Conservation (phyloP, 768 basidiomycete genomes). For the Mycena crocata region DNA sequence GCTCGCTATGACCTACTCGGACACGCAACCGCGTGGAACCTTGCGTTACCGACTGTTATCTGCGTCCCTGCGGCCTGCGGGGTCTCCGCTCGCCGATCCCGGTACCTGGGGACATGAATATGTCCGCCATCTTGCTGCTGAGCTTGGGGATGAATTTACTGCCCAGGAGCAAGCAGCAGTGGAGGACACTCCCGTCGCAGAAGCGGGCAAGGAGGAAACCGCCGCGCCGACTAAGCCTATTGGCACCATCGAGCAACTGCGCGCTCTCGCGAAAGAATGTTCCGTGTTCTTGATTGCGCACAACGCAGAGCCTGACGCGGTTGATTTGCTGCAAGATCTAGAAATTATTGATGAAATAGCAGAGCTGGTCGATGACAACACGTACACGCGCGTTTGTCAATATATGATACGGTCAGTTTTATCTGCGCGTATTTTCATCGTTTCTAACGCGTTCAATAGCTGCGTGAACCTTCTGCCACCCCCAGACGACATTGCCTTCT, state of each 20-base stretch:
- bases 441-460: slow-evolving; percentile 48
- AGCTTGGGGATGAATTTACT: slow-evolving; percentile 93
- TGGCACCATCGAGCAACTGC: slow-evolving; percentile 81
- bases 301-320: slow-evolving; percentile 98
- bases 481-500: slow-evolving; percentile 91
- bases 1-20: slow-evolving; percentile 99
- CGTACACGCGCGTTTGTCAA: slow-evolving; percentile 88
- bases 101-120: slow-evolving; percentile 99
- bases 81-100: slow-evolving; percentile 83
- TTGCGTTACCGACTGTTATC: slow-evolving; percentile 92
- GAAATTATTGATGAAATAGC: slow-evolving; percentile 88
- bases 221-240: slow-evolving; percentile 50
- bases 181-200: slow-evolving; percentile 35
- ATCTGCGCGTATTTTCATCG: neutral
- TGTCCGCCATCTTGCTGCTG: slow-evolving; percentile 94
- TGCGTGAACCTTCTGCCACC: slow-evolving; percentile 92
- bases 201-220: slow-evolving; percentile 44
- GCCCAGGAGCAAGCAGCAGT: slow-evolving; percentile 67
- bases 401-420: slow-evolving; percentile 91
- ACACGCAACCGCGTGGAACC: slow-evolving; percentile 96
- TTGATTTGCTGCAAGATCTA: slow-evolving; percentile 93
- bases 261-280: slow-evolving; percentile 82
- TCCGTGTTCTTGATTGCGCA: slow-evolving; percentile 91
- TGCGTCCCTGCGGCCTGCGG: slow-evolving; percentile 70
- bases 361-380: slow-evolving; percentile 86